phyloP scores from a whole-genome alignment of 176 grass and related monocot species.

The Hordeum vulgare region DNA sequence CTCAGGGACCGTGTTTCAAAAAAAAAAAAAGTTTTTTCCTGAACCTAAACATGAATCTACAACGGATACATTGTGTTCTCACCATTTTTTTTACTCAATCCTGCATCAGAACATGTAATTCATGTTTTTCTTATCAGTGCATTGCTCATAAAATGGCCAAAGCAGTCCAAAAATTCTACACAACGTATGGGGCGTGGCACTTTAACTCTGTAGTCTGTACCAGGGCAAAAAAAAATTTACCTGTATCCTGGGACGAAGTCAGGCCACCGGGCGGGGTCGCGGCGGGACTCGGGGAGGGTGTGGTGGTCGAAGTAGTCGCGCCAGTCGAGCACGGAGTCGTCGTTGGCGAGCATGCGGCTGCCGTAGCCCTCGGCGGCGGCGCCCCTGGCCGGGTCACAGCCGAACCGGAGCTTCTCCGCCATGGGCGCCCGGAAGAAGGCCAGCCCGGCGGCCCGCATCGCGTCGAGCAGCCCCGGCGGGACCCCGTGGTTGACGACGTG shows the following conservation, averaged over 20 bases:
- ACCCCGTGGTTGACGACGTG: conserved; percentile 65
- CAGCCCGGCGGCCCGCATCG: conserved; percentile 41
- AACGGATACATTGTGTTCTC: background rate
- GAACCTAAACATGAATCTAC: background rate
- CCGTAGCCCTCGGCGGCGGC: conserved; percentile 76
- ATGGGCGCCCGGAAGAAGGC: conserved; percentile 60
- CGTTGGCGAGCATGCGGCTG: conserved; percentile 84
- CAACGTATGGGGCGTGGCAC: no score
- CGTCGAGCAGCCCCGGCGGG: conserved; percentile 30
- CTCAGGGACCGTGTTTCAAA: no score
- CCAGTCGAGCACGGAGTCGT: conserved; percentile 88
- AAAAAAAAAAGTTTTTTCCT: no score
- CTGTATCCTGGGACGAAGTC: conserved; percentile 78
- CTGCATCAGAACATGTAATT: background rate
- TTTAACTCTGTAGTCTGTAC: background rate
- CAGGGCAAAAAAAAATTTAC: conserved; percentile 15
- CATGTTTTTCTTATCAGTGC: background rate
- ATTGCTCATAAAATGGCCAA: background rate
- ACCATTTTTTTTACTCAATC: background rate
- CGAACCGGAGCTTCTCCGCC: conserved; percentile 63
- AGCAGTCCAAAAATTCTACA: background rate
- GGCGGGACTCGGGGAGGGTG: conserved; percentile 66
- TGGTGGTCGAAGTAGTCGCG: conserved; percentile 96
- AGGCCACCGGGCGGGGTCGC: conserved; percentile 69
- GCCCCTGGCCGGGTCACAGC: conserved; percentile 50